phyloP scores from a whole-genome alignment of 139 green algal species.

The Chlorella vulgaris region DNA sequence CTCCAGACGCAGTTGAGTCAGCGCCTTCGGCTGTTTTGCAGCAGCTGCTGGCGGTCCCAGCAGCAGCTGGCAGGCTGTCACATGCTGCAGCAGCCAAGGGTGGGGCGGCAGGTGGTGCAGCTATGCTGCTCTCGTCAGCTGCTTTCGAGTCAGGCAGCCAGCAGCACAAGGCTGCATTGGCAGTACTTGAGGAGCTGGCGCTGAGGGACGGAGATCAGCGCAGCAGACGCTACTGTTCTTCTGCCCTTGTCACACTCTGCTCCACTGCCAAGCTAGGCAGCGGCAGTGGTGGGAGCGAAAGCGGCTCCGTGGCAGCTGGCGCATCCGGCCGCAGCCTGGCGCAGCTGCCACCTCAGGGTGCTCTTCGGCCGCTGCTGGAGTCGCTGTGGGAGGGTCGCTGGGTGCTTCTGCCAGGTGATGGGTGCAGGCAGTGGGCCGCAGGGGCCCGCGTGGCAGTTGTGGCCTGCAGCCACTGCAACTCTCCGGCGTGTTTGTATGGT shows the following conservation, averaged over 20 bases:
- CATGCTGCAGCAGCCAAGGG: conserved; percentile 10
- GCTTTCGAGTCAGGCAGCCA: neutral
- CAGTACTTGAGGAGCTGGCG: neutral
- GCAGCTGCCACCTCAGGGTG: conserved; percentile 20
- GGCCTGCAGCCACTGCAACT: neutral
- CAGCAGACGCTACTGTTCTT: neutral
- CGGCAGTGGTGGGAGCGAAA: neutral
- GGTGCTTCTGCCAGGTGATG: conserved; percentile 10
- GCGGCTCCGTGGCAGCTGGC: too few relatives aligned
- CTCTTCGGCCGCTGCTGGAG: conserved; percentile 29
- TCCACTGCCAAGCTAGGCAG: neutral
- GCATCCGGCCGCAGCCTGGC: neutral
- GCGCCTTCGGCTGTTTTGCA: neutral
- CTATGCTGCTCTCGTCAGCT: neutral
- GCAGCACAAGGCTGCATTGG: conserved; percentile 3
- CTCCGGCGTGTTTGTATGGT: too few relatives aligned
- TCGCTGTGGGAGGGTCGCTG: conserved; percentile 18
- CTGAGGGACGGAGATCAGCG: neutral
- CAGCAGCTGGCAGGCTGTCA: neutral
- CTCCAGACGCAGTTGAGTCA: neutral
- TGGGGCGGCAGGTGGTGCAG: conserved; percentile 7
- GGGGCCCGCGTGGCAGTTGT: neutral
- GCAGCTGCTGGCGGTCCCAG: neutral
- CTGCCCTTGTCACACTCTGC: conserved; percentile 12
- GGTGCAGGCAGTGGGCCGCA: neutral